phyloP scores from a whole-genome alignment of 2,329 filamentous ascomycete species.

The Anthostomella pinea region DNA sequence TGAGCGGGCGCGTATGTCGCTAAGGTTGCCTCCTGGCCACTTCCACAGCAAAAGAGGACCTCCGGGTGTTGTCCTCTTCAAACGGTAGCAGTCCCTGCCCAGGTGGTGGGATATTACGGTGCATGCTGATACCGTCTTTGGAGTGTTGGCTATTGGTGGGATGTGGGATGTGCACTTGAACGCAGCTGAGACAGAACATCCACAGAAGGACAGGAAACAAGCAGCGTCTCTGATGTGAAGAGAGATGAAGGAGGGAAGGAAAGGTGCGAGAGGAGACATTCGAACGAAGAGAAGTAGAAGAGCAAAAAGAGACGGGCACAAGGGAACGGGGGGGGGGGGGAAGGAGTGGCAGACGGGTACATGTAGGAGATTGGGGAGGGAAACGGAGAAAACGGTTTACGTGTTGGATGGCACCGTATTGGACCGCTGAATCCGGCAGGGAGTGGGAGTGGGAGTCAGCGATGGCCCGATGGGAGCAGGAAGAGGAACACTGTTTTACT shows the following conservation, averaged over 20 bases:
- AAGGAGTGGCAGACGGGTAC: constrained; percentile 33
- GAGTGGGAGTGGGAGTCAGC: no score
- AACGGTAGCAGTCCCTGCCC: no score
- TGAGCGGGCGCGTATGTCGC: no score
- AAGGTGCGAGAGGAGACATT: constrained; percentile 9
- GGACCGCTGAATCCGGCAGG: no score
- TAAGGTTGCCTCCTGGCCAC: no score
- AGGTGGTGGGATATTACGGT: no score
- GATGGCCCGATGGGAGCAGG: neutral
- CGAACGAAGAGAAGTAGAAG: constrained; percentile 14
- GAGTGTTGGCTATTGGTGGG: constrained; percentile 16
- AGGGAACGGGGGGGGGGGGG: constrained; percentile 28
- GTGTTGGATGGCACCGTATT: no score
- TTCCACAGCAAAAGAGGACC: no score
- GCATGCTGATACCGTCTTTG: constrained; percentile 23
- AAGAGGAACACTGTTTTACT: no score
- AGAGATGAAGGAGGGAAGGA: constrained; percentile 6
- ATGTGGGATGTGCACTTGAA: constrained; percentile 16
- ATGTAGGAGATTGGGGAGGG: constrained; percentile 20
- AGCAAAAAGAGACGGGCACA: constrained; percentile 23
- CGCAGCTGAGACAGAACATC: constrained; percentile 12
- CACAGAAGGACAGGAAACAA: constrained; percentile 5
- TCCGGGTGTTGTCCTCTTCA: no score
- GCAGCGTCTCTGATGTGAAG: constrained; percentile 6
- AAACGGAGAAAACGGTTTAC: constrained; percentile 17